Percentiles rank a stretch among this genome's conserved stretches.
These are phyloP conservation scores for Xylaria venustula DNA, from an alignment of 495 filamentous ascomycete genomes.

Conservation along the genomic window DNA sequence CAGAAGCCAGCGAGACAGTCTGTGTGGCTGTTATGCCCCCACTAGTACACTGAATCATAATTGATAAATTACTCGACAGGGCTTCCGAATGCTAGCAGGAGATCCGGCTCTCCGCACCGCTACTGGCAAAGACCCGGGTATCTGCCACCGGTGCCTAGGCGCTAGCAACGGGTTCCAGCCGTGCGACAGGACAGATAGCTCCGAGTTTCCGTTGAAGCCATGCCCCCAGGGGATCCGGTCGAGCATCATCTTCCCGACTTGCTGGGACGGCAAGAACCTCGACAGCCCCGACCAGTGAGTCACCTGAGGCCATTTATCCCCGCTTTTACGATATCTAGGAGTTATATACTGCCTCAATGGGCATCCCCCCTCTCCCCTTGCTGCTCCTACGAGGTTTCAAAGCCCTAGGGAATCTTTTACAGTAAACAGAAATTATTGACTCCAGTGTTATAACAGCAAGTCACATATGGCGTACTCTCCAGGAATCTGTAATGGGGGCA, in stretches of 20 bases:
- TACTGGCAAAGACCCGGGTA: conserved; percentile 25
- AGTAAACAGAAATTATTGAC: neutral
- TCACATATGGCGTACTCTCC: neutral
- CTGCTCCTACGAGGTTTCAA: conserved; percentile 13
- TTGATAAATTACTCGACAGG: conserved; percentile 21
- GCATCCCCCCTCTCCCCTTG: neutral
- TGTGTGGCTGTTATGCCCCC: neutral
- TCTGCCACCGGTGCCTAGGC: conserved; percentile 39
- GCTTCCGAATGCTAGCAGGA: conserved; percentile 75
- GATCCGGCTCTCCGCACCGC: conserved; percentile 50
- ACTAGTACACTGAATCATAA: neutral
- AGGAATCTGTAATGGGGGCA: neutral
- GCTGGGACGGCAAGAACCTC: conserved; percentile 42
- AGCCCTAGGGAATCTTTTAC: neutral
- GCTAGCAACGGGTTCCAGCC: conserved; percentile 32
- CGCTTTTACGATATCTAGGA: neutral
- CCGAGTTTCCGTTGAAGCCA: conserved; percentile 25
- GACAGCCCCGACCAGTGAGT: conserved; percentile 35
- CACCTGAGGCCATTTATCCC: neutral
- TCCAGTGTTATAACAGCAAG: neutral
- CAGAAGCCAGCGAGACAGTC: neutral
- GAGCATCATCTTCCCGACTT: conserved; percentile 40
- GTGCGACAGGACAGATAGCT: conserved; percentile 37
- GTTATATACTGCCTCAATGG: neutral
- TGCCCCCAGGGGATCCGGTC: conserved; percentile 37